Base-by-base conservation (phyloP, 768 basidiomycete genomes). In the Antrodiella citrinella region DNA sequence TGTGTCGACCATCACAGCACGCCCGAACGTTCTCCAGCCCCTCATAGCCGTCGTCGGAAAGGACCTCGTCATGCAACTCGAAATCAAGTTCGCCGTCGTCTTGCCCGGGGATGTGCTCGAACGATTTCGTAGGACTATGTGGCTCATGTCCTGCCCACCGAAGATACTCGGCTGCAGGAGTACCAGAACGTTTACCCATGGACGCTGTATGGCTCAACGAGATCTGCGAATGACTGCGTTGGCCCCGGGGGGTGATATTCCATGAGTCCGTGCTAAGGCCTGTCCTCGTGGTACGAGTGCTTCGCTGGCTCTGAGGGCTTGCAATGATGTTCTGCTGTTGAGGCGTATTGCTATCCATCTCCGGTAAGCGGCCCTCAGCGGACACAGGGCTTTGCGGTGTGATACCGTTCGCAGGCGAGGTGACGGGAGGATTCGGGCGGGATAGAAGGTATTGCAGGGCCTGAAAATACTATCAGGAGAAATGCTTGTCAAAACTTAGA, bases 11-110 rank as follows among this genome's bases (percentile, higher is more conserved):
- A 63, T 91, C 88, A 59, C 89, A 92, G 63, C 90, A 92, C 1
- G 87, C 92, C 20, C 95, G 78, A 19, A 97, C 93, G 59, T 98
- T 97, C 70, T 97, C 94, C 49, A 98, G 66, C 0, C 92, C 93
- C 60, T 97, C 94, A 62, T 80, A 98, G 3, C 81, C 90, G 25
- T 82, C 82, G 56, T 90, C 88, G 11, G 81, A 85, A 54, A 77
- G 64, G 19, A 74, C 73, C 18, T 82, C 85, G 18, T 80, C 87
- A 57, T 93, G 84, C 25, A 92, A 70, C 68, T 94, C 90, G 60
- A 94, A 89, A 58, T 89, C 87, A 1, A 87, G 69, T 19, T 84
- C 88, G 2, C 81, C 81, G 0, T 80, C 76, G 11, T 82, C 77
- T 19, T 66, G 60, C 11, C 62, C 65, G 18, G 57, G 64, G 13